Evolutionary conservation across 371 early-diverging fungal species (phyloP).

Genomic region (Nematocida parisii): DNA sequence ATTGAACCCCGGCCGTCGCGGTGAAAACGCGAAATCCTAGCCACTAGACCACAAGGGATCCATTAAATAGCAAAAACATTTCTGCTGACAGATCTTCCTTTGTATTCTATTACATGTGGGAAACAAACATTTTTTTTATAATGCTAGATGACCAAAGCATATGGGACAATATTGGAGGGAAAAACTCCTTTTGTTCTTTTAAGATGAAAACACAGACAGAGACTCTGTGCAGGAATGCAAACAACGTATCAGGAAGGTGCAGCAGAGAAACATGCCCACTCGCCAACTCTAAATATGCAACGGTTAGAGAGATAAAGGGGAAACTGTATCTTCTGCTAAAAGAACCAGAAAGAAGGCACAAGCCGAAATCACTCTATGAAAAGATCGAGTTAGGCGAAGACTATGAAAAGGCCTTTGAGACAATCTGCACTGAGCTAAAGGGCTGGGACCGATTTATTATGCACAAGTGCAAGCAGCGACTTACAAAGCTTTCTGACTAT

Average conservation of each 20-base stretch:
- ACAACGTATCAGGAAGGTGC: constrained; percentile 96
- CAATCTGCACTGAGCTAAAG: constrained; percentile 84
- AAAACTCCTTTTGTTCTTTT: constrained; percentile 60
- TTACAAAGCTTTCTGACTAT: constrained; percentile 91
- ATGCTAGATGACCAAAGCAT: constrained; percentile 67
- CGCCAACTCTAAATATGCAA: constrained; percentile 94
- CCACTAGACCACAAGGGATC: constrained; percentile 61
- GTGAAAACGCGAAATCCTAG: constrained; percentile 62
- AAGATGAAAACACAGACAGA: constrained; percentile 75
- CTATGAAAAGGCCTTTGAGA: constrained; percentile 81
- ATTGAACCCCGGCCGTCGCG: constrained; percentile 65
- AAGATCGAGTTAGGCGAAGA: constrained; percentile 82
- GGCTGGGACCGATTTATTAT: constrained; percentile 84
- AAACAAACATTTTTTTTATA: constrained; percentile 32
- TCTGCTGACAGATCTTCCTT: not conserved
- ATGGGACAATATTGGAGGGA: constrained; percentile 68
- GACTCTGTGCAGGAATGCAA: constrained; percentile 86
- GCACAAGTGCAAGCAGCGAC: constrained; percentile 94
- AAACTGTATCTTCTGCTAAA: constrained; percentile 74
- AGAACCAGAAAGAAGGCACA: constrained; percentile 90
- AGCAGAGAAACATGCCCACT: constrained; percentile 90
- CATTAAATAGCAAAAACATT: constrained; percentile 1
- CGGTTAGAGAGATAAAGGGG: constrained; percentile 84
- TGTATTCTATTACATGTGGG: not conserved
- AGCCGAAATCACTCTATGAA: constrained; percentile 90